Base-by-base conservation (phyloP, 805 yeast species). In the Schwanniomyces pseudopolymorphus region DNA sequence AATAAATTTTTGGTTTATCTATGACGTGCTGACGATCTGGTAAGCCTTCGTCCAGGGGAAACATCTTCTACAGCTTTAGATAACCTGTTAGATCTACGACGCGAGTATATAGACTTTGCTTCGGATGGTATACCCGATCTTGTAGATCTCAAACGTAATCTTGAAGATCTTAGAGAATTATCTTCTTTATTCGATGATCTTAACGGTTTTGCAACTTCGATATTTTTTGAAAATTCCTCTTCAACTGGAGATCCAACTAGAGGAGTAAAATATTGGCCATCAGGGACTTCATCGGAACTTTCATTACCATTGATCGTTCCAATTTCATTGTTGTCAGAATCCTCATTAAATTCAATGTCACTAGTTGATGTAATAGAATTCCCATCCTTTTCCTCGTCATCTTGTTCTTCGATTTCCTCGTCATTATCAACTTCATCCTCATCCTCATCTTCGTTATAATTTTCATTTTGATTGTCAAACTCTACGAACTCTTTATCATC, bases 401-500 rank as follows among this genome's bases (percentile, higher is more conserved):
- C 58, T 7, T 52, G 52, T 10, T 42, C 54, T 1, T 43, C 52
- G 9, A 49, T 60, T 24, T 44, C 51, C 1, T 28, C 53, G 1
- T 48, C 54, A 8, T 49, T 54, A 7, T 50, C 54, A 9, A 44
- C 50, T 3, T 49, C 54, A 5, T 43, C 58, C 11, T 46, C 57
- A 28, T 51, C 59, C 2, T 57, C 64, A 13, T 44, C 54, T 3
- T 46, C 59, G 38, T 54, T 66, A 27, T 59, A n/a, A 13, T 27
- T 27, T 11, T 4, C 33, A 13, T 27, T n/a, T 27, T 27, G 13
- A 5, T 27, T 70, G 5, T 54, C 63, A 11, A 53, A 52, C 5
- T 54, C 52, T 14, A 56, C 61, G n/a, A 26, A 41, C 17, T 41
- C 43, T 21, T 22, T 19, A 8, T 45, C 58, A 36, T 58, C 66